Percentiles rank a stretch among this genome's conserved stretches.
phyloP scores from a whole-genome alignment of 352 stramenopile genomes.

The Phytophthora boehmeriae region DNA sequence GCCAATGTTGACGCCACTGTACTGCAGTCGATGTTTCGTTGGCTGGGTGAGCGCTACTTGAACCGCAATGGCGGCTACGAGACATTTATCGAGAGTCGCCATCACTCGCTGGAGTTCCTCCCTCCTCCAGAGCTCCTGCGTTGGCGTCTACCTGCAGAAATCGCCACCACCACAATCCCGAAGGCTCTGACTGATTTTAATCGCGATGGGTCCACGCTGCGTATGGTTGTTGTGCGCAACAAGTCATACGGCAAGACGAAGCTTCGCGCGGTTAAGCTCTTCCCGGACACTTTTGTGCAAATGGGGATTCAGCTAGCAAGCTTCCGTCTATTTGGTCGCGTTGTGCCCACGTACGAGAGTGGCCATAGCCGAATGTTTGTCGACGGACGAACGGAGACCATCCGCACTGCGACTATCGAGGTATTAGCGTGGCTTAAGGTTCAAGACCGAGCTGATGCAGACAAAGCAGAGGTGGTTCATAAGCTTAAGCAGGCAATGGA shows the following conservation, averaged over 20 bases:
- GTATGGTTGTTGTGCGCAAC: conserved; percentile 83
- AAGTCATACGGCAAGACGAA: conserved; percentile 81
- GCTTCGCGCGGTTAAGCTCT: conserved; percentile 82
- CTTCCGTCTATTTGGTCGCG: conserved; percentile 87
- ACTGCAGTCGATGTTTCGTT: conserved; percentile 63
- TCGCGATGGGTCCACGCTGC: conserved; percentile 68
- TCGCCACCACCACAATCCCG: conserved; percentile 43
- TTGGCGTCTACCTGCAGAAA: conserved; percentile 51
- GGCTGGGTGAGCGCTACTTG: conserved; percentile 66
- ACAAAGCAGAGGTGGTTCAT: conserved; percentile 39
- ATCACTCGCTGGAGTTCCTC: conserved; percentile 59
- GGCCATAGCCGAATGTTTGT: conserved; percentile 93
- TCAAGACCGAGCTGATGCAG: conserved; percentile 41
- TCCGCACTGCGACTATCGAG: conserved; percentile 77
- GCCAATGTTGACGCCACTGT: conserved; percentile 95
- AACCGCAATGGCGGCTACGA: conserved; percentile 64
- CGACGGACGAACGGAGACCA: conserved; percentile 92
- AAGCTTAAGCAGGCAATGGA: conserved; percentile 81
- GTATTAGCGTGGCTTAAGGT: conserved; percentile 82
- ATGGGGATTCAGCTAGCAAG: conserved; percentile 93
- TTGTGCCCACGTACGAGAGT: conserved; percentile 95
- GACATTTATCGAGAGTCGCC: conserved; percentile 67
- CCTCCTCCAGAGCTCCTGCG: conserved; percentile 59
- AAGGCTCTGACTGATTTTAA: conserved; percentile 69
- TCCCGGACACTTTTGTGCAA: conserved; percentile 95